A percentile compares a stretch with the other conserved stretches of the same genome.
Evolutionary conservation across 306 rosid genomes (phyloP).

Genomic region (Quercus alba): DNA sequence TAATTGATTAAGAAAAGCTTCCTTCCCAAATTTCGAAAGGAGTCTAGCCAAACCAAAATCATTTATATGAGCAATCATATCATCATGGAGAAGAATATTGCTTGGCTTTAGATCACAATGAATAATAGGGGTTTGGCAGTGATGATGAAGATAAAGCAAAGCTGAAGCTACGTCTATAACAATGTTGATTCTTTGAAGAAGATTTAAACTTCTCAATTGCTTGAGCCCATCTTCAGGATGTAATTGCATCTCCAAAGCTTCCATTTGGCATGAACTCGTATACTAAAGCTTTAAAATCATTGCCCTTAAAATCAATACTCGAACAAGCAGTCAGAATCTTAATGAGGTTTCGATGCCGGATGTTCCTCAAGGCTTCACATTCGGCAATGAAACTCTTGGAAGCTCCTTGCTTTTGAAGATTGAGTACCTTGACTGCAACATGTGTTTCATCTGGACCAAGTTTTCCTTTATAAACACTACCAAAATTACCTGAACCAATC

Average conservation of each 20-base stretch:
- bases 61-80: not conserved
- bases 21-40: not conserved
- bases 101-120: slow-evolving; percentile 24
- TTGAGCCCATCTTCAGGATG: not conserved
- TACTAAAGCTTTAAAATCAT: slow-evolving; percentile 16
- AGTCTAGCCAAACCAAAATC: slow-evolving; percentile 21
- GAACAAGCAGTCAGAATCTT: slow-evolving; percentile 27
- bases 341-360: slow-evolving; percentile 20
- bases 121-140: slow-evolving; percentile 1
- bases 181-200: slow-evolving; percentile 1
- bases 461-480: too few species aligned
- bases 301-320: not conserved
- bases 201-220: not conserved
- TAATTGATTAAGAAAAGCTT: not conserved
- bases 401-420: slow-evolving; percentile 14
- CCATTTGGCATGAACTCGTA: slow-evolving; percentile 19
- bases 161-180: slow-evolving; percentile 18
- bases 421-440: too few species aligned
- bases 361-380: slow-evolving; percentile 24
- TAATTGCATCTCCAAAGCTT: slow-evolving; percentile 11
- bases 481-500: too few species aligned
- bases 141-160: slow-evolving; percentile 21
- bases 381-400: slow-evolving; percentile 24
- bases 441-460: too few species aligned
- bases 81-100: slow-evolving; percentile 13